Evolutionary conservation across 192 early-diverging fungal species (phyloP), one percentile per base, ranked within the genome.

Genomic region (Backusella liffmaniae): DNA sequence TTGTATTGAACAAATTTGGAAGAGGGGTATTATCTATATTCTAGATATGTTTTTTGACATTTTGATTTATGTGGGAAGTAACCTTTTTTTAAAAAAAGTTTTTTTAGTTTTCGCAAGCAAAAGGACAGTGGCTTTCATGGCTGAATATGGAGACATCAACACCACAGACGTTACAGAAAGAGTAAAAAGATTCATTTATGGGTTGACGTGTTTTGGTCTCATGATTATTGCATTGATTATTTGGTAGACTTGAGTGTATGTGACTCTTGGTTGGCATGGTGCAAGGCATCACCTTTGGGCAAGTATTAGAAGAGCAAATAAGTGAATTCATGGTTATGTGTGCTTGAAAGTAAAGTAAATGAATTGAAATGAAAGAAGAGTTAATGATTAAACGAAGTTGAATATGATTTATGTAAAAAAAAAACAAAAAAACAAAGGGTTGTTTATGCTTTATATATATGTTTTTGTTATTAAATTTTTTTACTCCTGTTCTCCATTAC

Each of bases 81-180:
- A 21, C 10, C 53, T 49, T 49, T 49, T 49, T 49, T 49, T 49
- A n/a, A n/a, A n/a, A n/a, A 49, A 62, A 29, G n/a, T 62, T 39
- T 39, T 39, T 39, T 8, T 4, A 62, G 12, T 62, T 29, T 13
- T 62, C 56, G 9, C 67, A 37, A 21, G 67, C 34, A 41, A 69
- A 69, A 23, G 67, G 67, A 12, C 67, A 69, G 26, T 69, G 67
- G n/a, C 10, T 69, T 69, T 69, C 67, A 9, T 69, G 67, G 12
- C 34, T 39, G 21, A 69, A 69, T 37, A 69, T 69, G 1, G 67
- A 69, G 34, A 69, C 67, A 12, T 69, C 67, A 10, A 69, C 67
- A 23, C 67, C 67, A 69, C 67, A 69, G n/a, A 37, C 34, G n/a
- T 36, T 35, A 26, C 67, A 69, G n/a, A 69, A 69, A 23, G 67